Evolutionary conservation across 768 basidiomycete species (phyloP), one percentile per base, ranked within the genome.

Genomic region (Nevesoporus exiguus): DNA sequence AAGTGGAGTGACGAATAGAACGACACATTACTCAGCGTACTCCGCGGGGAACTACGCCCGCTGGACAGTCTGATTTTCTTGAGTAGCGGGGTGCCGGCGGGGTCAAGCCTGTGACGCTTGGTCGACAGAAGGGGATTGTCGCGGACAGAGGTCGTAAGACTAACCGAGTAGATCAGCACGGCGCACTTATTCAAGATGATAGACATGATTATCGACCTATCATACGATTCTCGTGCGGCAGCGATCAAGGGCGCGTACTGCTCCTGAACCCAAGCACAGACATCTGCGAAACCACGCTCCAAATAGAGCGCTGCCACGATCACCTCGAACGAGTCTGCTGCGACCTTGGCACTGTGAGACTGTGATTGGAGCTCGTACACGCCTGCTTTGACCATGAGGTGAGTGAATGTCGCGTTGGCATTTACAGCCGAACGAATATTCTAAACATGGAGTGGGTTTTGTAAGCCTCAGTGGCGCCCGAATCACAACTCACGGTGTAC

Each of bases 261-360:
- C 24, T 71, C 67, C 49, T 64, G 62, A 2, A 76, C 67, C 75
- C 77, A 79, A 3, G 61, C 40, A 41, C 65, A 68, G 33, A 78
- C 71, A 33, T 66, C 68, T 34, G 67, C 59, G 30, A 72, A 67
- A 5, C 78, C 76, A 36, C 62, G 55, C 51, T 80, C 75, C 47
- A 70, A 52, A 59, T 75, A 73, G 52, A 73, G 75, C 6, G 71
- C 73, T n/a, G 72, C 78, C 1, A 79, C 71, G 21, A 78, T 71
- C 13, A 75, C 73, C 59, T 80, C 78, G 59, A 78, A 76, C 9
- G 76, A 70, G 57, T 80, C 80, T 15, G 76, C 79, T 7, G 66
- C 75, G 13, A 67, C 69, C 60, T 78, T 80, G 15, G 69, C 55
- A 36, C 55, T 55, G 52, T 57, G 54, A 30, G 64, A 59, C 37